A percentile compares a stretch with the other conserved stretches of the same genome.
Evolutionary conservation across 306 rosid genomes (phyloP).

Genomic region (Prunus salicina): DNA sequence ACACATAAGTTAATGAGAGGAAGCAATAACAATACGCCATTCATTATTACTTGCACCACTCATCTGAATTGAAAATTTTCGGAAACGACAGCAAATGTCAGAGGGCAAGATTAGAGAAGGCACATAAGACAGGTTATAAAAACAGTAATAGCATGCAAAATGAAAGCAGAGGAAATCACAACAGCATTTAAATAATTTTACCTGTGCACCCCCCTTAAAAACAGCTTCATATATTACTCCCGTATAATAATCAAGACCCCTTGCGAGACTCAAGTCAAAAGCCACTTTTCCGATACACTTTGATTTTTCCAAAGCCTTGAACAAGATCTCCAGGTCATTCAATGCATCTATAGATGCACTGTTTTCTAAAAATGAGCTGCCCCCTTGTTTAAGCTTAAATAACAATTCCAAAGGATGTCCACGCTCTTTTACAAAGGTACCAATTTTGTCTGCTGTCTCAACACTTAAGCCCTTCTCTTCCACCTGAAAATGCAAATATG

Average conservation of each 20-base stretch:
- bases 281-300: slow-evolving; percentile 65
- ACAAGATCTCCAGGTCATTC: slow-evolving; percentile 77
- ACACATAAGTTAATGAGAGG: neutral
- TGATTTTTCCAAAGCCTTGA: slow-evolving; percentile 69
- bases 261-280: slow-evolving; percentile 96
- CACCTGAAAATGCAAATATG: slow-evolving; percentile 49
- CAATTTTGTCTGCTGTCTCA: slow-evolving; percentile 82
- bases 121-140: neutral
- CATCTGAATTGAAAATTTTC: neutral
- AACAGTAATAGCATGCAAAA: neutral
- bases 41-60: neutral
- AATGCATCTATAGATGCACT: slow-evolving; percentile 60
- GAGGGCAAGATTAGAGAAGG: neutral
- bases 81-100: neutral
- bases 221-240: slow-evolving; percentile 95
- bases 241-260: slow-evolving; percentile 96
- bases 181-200: slow-evolving; percentile 24
- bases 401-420: slow-evolving; percentile 77
- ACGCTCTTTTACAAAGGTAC: slow-evolving; percentile 67
- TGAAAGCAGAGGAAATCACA: neutral
- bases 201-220: slow-evolving; percentile 85
- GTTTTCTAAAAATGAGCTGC: slow-evolving; percentile 59
- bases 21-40: neutral
- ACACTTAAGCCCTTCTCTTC: slow-evolving; percentile 80
- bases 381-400: slow-evolving; percentile 63